Evolutionary conservation across 257 asterid genomes (phyloP).

Genomic region (Penstemon davidsonii): DNA sequence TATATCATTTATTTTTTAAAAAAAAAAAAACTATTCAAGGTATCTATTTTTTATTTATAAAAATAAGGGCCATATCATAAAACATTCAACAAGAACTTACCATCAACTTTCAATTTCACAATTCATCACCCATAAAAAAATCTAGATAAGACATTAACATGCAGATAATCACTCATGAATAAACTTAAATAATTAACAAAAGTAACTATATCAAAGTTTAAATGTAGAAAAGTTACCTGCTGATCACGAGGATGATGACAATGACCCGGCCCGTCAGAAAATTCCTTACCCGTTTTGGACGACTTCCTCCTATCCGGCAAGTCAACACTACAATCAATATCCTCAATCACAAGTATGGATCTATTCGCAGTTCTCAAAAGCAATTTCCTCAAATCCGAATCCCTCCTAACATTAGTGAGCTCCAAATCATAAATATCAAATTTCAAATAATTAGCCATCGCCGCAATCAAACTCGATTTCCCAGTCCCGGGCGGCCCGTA

Average conservation of each 20-base stretch:
- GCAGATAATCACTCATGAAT: background rate
- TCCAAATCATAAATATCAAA: conserved; percentile 76
- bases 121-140: too few relatives aligned
- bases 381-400: conserved; percentile 65
- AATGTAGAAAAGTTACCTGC: conserved; percentile 20
- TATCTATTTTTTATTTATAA: too few relatives aligned
- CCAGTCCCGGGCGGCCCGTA: conserved; percentile 86
- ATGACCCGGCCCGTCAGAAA: conserved; percentile 21
- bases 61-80: too few relatives aligned
- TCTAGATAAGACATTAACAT: background rate
- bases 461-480: conserved; percentile 70
- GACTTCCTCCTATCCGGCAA: conserved; percentile 43
- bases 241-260: conserved; percentile 29
- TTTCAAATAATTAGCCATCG: conserved; percentile 70
- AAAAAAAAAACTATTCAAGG: too few relatives aligned
- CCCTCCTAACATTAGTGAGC: conserved; percentile 47
- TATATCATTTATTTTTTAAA: too few relatives aligned
- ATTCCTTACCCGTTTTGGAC: background rate
- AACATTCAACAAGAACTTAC: too few relatives aligned
- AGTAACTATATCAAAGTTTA: too few relatives aligned
- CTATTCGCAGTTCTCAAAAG: conserved; percentile 57
- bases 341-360: conserved; percentile 76
- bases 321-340: conserved; percentile 68
- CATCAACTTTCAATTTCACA: too few relatives aligned
- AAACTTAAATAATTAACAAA: background rate